Evolutionary conservation across 2,329 filamentous ascomycete species (phyloP).

Genomic region (Verticillium longisporum): DNA sequence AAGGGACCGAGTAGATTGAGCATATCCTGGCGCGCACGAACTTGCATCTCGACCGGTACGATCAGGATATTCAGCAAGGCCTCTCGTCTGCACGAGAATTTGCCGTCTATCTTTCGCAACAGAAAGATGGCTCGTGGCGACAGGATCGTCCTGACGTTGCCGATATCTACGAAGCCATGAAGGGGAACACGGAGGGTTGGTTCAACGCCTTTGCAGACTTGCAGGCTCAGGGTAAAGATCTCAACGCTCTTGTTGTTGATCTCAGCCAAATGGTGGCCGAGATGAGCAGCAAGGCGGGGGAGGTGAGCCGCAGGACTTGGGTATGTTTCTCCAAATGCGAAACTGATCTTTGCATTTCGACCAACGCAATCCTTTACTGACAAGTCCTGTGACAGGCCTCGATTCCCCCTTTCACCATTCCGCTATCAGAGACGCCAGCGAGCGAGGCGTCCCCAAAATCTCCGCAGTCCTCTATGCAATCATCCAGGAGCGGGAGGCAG

Average conservation of each 20-base stretch:
- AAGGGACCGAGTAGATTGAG: slow-evolving; percentile 86
- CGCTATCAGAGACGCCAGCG: slow-evolving; percentile 11
- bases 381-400: slow-evolving; percentile 6
- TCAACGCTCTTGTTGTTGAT: slow-evolving; percentile 64
- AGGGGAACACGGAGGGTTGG: slow-evolving; percentile 89
- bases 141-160: slow-evolving; percentile 55
- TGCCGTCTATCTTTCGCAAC: slow-evolving; percentile 63
- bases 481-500: slow-evolving; percentile 5
- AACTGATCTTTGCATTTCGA: background rate
- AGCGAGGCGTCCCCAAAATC: slow-evolving; percentile 10
- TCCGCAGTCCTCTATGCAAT: slow-evolving; percentile 17
- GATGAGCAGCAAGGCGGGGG: slow-evolving; percentile 78
- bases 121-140: slow-evolving; percentile 56
- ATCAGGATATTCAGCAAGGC: slow-evolving; percentile 74
- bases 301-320: slow-evolving; percentile 72
- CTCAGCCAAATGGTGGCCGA: slow-evolving; percentile 74
- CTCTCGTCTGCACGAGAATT: slow-evolving; percentile 71
- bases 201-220: slow-evolving; percentile 71
- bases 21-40: slow-evolving; percentile 79
- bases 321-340: slow-evolving; percentile 37
- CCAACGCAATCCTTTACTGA: background rate
- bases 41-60: slow-evolving; percentile 65
- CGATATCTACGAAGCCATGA: slow-evolving; percentile 83
- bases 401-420: slow-evolving; percentile 13
- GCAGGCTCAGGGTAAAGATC: slow-evolving; percentile 61